These are phyloP conservation scores for Strombidium stylifer DNA, from an alignment of 73 alveolate species.

Conservation along the genomic window DNA sequence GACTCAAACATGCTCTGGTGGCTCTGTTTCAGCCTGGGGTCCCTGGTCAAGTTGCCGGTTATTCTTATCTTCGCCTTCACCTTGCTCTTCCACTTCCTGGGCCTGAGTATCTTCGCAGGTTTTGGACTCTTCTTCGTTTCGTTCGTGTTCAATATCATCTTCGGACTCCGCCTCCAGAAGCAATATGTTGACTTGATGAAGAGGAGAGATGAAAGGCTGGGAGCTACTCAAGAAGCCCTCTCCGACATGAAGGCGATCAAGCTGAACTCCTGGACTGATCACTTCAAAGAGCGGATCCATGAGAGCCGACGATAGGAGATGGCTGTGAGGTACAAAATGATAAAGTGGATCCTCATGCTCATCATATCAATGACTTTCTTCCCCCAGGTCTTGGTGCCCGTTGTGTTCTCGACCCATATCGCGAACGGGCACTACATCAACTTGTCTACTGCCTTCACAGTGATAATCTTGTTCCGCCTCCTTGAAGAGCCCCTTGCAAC, in stretches of 20 bases:
- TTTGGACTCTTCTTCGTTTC: slow-evolving; percentile 55
- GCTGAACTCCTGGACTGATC: slow-evolving; percentile 77
- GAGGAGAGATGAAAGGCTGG: slow-evolving; percentile 74
- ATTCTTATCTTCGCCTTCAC: slow-evolving; percentile 51
- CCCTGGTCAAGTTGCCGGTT: slow-evolving; percentile 60
- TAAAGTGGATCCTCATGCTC: neutral
- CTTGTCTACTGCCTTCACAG: slow-evolving; percentile 16
- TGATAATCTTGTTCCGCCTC: slow-evolving; percentile 2
- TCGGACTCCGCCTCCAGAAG: slow-evolving; percentile 47
- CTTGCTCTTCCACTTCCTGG: slow-evolving; percentile 67
- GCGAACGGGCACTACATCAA: slow-evolving; percentile 15
- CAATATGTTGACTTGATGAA: slow-evolving; percentile 55
- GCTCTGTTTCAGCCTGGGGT: slow-evolving; percentile 47
- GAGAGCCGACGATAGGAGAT: slow-evolving; percentile 69
- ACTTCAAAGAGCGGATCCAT: slow-evolving; percentile 61
- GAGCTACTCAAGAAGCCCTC: slow-evolving; percentile 72
- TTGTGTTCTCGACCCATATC: slow-evolving; percentile 28
- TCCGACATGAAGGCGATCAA: slow-evolving; percentile 73
- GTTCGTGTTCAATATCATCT: slow-evolving; percentile 48
- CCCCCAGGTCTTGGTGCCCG: slow-evolving; percentile 18
- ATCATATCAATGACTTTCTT: slow-evolving; percentile 2
- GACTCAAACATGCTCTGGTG: slow-evolving; percentile 53
- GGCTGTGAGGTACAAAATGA: neutral
- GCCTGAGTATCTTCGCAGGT: slow-evolving; percentile 73
- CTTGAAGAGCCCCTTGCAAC: slow-evolving; percentile 26